phyloP scores from a whole-genome alignment of 371 early-diverging fungal species.

The Nematocida sp. region DNA sequence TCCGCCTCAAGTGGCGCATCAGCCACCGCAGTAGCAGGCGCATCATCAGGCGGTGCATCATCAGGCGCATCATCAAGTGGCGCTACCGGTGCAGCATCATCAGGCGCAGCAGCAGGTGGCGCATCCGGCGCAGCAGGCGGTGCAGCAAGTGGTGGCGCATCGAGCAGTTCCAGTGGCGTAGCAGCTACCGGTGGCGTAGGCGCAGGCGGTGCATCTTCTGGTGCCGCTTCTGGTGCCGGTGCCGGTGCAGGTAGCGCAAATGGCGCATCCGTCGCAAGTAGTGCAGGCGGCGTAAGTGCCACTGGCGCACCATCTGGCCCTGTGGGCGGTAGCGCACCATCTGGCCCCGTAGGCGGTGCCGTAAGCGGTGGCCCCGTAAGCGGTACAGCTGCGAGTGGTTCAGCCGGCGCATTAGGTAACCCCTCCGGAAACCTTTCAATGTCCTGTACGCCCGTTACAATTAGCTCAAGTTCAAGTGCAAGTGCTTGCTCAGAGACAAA shows the following conservation, averaged over 20 bases:
- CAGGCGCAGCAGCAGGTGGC: neutral
- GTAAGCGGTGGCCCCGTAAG: neutral
- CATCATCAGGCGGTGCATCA: neutral
- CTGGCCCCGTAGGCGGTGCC: neutral
- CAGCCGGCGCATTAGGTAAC: neutral
- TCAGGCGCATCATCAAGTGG: neutral
- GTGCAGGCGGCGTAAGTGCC: neutral
- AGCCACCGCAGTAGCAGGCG: neutral
- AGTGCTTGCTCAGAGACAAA: neutral
- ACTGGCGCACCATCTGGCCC: neutral
- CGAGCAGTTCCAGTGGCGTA: neutral
- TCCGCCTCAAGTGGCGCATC: conserved; percentile 14
- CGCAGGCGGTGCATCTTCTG: conserved; percentile 7
- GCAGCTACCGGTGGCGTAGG: neutral
- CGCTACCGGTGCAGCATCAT: neutral
- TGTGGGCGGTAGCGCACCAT: no score
- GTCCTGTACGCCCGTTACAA: neutral
- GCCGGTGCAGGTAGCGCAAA: conserved; percentile 1
- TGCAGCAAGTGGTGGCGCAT: neutral
- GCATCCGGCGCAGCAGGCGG: conserved; percentile 2
- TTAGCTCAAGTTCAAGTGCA: neutral
- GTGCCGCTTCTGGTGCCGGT: conserved; percentile 20
- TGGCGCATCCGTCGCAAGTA: neutral
- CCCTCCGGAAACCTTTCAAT: conserved; percentile 1
- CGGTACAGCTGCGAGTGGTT: neutral